These are phyloP conservation scores for Macaranga tanarius DNA, from an alignment of 441 rosid species.

Conservation along the genomic window DNA sequence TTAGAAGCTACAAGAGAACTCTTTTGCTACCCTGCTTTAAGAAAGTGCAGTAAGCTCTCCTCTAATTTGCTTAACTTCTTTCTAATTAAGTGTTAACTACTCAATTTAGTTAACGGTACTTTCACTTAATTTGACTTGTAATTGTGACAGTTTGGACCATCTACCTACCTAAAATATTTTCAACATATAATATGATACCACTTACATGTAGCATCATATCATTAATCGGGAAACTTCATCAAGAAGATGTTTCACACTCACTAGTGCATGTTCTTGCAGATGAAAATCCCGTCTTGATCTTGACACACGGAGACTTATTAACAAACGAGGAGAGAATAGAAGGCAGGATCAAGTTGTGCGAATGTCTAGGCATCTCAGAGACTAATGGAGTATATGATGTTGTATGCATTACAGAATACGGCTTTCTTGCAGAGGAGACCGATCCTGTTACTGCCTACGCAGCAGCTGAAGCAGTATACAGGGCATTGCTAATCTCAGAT, in stretches of 20 bases:
- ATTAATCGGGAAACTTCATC: background rate
- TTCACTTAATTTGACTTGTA: background rate
- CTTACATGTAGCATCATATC: background rate
- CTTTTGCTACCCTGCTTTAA: slow-evolving; percentile 42
- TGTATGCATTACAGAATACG: slow-evolving; percentile 54
- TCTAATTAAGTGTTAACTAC: background rate
- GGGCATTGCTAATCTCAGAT: slow-evolving; percentile 58
- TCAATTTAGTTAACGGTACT: background rate
- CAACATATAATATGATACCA: background rate
- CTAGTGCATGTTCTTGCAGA: slow-evolving; percentile 28
- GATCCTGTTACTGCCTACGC: slow-evolving; percentile 56
- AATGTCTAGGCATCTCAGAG: slow-evolving; percentile 39
- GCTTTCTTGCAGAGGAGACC: slow-evolving; percentile 47
- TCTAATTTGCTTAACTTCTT: background rate
- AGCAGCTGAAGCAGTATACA: slow-evolving; percentile 45
- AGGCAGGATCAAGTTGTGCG: slow-evolving; percentile 47
- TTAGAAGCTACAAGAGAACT: slow-evolving; percentile 48
- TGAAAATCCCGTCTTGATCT: slow-evolving; percentile 51
- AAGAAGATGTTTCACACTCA: background rate
- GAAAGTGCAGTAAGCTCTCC: slow-evolving; percentile 47
- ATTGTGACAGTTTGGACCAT: background rate
- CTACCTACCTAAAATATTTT: background rate
- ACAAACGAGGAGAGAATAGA: slow-evolving; percentile 47
- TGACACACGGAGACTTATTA: slow-evolving; percentile 61
- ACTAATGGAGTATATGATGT: slow-evolving; percentile 48